These are phyloP conservation scores for Clonostachys rhizophaga DNA, from an alignment of 2,329 filamentous ascomycete species.

Conservation along the genomic window DNA sequence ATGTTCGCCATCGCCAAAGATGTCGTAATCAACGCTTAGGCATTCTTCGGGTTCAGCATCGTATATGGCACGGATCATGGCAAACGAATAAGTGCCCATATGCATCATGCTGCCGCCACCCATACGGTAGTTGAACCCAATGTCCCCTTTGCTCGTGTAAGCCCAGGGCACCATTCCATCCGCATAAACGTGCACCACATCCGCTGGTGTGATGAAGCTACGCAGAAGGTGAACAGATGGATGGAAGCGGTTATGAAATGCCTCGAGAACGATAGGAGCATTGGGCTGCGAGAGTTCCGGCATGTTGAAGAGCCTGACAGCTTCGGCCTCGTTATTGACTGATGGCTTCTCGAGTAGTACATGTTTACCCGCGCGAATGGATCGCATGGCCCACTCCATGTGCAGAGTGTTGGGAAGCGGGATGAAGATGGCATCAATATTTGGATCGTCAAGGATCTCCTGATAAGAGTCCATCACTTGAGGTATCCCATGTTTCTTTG, in stretches of 20 bases:
- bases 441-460: constrained; percentile 20
- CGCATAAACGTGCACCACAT: constrained; percentile 25
- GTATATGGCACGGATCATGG: constrained; percentile 30
- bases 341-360: constrained; percentile 51
- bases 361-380: constrained; percentile 39
- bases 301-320: constrained; percentile 33
- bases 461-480: constrained; percentile 44
- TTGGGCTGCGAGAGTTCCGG: constrained; percentile 20
- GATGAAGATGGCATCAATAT: constrained; percentile 42
- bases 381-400: constrained; percentile 37
- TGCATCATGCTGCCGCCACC: constrained; percentile 34
- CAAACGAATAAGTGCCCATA: constrained; percentile 32
- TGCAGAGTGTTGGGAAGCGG: constrained; percentile 35
- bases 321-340: constrained; percentile 38
- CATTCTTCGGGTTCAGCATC: constrained; percentile 30
- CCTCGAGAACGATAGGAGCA: constrained; percentile 45
- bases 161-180: constrained; percentile 19
- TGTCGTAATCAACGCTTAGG: constrained; percentile 15
- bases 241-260: constrained; percentile 46
- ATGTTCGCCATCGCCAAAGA: constrained; percentile 16
- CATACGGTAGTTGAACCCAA: constrained; percentile 34
- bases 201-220: constrained; percentile 25
- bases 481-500: constrained; percentile 44
- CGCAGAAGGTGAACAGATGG: constrained; percentile 39
- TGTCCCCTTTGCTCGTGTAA: constrained; percentile 27